Conservation (phyloP, 169 alveolate species). For the Babesia ovata region DNA sequence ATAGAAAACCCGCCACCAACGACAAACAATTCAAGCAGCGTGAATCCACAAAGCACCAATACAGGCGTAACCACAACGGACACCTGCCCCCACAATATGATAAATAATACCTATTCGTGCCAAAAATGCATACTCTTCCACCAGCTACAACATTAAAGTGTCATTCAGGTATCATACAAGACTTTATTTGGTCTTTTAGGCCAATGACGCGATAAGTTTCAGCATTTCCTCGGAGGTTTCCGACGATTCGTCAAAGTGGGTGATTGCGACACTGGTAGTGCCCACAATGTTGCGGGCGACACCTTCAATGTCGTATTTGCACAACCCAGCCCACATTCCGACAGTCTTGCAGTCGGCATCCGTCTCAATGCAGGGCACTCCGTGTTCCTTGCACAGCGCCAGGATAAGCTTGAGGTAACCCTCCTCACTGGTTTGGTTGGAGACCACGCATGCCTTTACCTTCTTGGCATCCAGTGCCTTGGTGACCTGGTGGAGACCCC, state of each 20-base stretch:
- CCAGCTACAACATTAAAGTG: constrained; percentile 1
- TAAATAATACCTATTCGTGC: neutral
- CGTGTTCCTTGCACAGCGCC: constrained; percentile 89
- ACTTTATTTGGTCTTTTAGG: constrained; percentile 6
- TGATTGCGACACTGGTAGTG: constrained; percentile 94
- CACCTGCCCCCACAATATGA: no score
- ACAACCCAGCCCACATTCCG: constrained; percentile 97
- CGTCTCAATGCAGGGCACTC: constrained; percentile 89
- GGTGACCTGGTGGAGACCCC: constrained; percentile 94
- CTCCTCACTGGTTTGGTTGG: constrained; percentile 92
- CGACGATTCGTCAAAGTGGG: constrained; percentile 93
- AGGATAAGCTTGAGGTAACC: constrained; percentile 91
- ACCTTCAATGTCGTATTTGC: constrained; percentile 93
- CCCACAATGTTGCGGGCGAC: constrained; percentile 93
- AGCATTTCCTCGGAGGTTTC: constrained; percentile 89
- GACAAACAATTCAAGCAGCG: no score
- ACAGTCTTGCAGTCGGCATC: constrained; percentile 90
- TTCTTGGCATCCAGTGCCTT: constrained; percentile 91
- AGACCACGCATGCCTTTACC: constrained; percentile 92
- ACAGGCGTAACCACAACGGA: no score
- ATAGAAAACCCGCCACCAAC: no score
- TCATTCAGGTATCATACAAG: neutral
- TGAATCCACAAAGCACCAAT: no score
- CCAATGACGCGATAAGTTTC: constrained; percentile 71
- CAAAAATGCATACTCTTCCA: neutral